Conservation (phyloP, 2,329 filamentous ascomycete genomes). For the Didymellaceae sp. region DNA sequence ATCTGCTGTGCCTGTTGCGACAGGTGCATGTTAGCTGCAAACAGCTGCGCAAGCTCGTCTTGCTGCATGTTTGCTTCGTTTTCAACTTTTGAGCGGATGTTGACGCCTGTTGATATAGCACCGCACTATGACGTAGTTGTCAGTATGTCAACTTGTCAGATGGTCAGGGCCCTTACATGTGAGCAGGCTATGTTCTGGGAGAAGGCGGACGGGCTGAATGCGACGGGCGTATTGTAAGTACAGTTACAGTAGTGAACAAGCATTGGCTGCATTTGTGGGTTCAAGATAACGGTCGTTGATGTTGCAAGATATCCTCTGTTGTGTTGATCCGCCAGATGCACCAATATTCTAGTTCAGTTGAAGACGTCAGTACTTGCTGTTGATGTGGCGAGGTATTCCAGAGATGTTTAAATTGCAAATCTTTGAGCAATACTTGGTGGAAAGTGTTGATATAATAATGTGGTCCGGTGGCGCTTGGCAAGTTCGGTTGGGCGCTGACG, state of each 20-base stretch:
- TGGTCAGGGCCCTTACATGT: slow-evolving; percentile 51
- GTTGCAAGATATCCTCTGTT: not conserved
- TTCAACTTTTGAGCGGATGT: slow-evolving; percentile 44
- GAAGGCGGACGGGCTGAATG: slow-evolving; percentile 53
- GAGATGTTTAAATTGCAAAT: not conserved
- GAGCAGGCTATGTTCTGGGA: slow-evolving; percentile 53
- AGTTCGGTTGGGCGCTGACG: slow-evolving; percentile 33
- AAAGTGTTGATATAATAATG: not conserved
- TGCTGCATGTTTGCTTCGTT: slow-evolving; percentile 63
- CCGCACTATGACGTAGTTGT: slow-evolving; percentile 54
- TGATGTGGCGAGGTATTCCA: slow-evolving; percentile 21
- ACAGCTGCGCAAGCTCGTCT: slow-evolving; percentile 82
- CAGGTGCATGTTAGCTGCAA: slow-evolving; percentile 77
- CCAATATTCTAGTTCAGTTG: slow-evolving; percentile 36
- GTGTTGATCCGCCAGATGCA: slow-evolving; percentile 7
- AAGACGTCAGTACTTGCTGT: slow-evolving; percentile 22
- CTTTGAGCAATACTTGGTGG: not conserved
- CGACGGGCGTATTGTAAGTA: slow-evolving; percentile 49
- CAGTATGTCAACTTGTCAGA: slow-evolving; percentile 28
- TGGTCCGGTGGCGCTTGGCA: slow-evolving; percentile 14
- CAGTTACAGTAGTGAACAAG: slow-evolving; percentile 50
- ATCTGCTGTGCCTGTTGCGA: slow-evolving; percentile 35
- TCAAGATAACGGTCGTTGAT: slow-evolving; percentile 7
- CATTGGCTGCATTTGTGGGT: slow-evolving; percentile 43
- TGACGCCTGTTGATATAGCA: slow-evolving; percentile 51